These are phyloP conservation scores for Pyrus hybrid DNA, from an alignment of 331 rosid species.

Conservation along the genomic window DNA sequence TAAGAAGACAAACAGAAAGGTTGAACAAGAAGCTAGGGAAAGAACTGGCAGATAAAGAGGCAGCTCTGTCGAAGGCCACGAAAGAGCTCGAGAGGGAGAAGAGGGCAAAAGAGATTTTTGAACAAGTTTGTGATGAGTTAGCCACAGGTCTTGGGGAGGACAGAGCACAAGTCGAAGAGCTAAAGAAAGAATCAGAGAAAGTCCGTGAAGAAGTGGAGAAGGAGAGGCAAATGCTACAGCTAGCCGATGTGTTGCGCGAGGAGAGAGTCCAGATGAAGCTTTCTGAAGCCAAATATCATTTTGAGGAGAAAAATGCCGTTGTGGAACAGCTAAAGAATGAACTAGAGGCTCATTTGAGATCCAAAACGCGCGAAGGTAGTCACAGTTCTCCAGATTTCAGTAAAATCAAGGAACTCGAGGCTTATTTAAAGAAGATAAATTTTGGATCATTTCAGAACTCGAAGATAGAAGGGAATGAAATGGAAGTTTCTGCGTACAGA, in stretches of 20 bases:
- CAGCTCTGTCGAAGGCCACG: constrained; percentile 36
- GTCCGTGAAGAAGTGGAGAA: constrained; percentile 74
- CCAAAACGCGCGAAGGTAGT: constrained; percentile 35
- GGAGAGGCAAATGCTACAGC: constrained; percentile 93
- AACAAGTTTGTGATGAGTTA: constrained; percentile 77
- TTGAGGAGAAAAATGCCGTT: constrained; percentile 83
- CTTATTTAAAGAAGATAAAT: constrained; percentile 50
- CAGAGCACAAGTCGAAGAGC: constrained; percentile 71
- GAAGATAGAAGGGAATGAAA: constrained; percentile 19
- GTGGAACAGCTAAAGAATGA: constrained; percentile 59
- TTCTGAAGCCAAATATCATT: constrained; percentile 76
- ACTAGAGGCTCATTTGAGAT: constrained; percentile 50
- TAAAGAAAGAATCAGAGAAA: constrained; percentile 62
- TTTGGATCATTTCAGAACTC: constrained; percentile 33
- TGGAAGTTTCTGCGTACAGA: constrained; percentile 23
- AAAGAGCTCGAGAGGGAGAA: constrained; percentile 79
- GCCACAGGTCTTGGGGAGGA: constrained; percentile 86
- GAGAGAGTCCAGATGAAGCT: constrained; percentile 99
- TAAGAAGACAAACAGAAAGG: constrained; percentile 72
- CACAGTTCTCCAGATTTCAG: constrained; percentile 28
- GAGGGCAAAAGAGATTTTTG: constrained; percentile 75
- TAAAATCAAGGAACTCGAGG: constrained; percentile 62
- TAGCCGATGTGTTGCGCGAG: constrained; percentile 79
- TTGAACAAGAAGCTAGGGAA: constrained; percentile 70
- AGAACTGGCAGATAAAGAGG: constrained; percentile 64